phyloP scores from a whole-genome alignment of 495 filamentous ascomycete genomes.

The Aspergillus cavernicola region DNA sequence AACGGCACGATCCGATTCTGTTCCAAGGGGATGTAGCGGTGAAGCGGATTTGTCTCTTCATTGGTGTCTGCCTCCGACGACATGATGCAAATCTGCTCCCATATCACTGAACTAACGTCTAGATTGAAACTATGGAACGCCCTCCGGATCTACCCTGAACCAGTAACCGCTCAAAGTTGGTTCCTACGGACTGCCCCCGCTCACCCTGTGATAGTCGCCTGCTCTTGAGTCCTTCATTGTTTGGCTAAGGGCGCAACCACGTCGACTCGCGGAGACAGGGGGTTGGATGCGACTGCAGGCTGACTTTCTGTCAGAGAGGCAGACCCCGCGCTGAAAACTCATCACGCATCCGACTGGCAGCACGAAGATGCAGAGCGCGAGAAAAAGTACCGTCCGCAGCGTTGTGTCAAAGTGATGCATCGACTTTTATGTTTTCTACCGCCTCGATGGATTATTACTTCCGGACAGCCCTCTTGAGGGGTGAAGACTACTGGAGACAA shows the following conservation, averaged over 20 bases:
- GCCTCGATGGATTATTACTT: not conserved
- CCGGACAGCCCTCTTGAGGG: not conserved
- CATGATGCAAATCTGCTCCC: conserved; percentile 2
- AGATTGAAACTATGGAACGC: conserved; percentile 7
- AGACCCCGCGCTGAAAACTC: conserved; percentile 3
- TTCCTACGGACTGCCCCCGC: conserved; percentile 6
- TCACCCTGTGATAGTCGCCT: conserved; percentile 15
- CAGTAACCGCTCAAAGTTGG: conserved; percentile 2
- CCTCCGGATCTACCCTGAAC: conserved; percentile 11
- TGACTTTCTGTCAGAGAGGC: conserved; percentile 5
- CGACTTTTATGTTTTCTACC: not conserved
- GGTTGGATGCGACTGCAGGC: conserved; percentile 7
- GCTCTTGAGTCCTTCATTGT: conserved; percentile 7
- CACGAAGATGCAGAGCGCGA: not conserved
- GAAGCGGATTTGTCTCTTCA: not conserved
- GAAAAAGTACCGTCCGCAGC: not conserved
- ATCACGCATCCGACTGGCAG: not conserved
- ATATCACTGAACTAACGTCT: conserved; percentile 5
- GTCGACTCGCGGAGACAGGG: conserved; percentile 20
- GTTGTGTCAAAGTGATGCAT: not conserved
- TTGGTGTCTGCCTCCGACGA: conserved; percentile 4
- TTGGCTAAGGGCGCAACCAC: conserved; percentile 19
- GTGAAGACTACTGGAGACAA: conserved; percentile 1
- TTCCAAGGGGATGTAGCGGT: conserved; percentile 5
- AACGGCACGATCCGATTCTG: conserved; percentile 4